Evolutionary conservation across 495 filamentous ascomycete species (phyloP).

Genomic region (Hyaloscypha finlandica): DNA sequence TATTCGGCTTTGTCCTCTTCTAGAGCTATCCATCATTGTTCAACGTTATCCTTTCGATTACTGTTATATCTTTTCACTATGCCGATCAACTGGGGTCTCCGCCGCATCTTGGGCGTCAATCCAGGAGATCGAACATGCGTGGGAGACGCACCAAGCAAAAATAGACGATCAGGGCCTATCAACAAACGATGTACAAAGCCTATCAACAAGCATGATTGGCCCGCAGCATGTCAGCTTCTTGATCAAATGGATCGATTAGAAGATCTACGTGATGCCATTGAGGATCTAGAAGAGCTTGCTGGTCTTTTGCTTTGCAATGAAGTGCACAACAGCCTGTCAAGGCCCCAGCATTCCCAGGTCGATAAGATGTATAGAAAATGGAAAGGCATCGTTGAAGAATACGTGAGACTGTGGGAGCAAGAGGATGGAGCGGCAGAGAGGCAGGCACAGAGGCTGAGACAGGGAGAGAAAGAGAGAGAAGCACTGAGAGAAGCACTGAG

Average conservation of each 20-base stretch:
- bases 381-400: background rate
- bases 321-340: background rate
- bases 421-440: background rate
- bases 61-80: background rate
- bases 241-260: slow-evolving; percentile 10
- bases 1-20: background rate
- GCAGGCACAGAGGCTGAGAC: background rate
- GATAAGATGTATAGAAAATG: background rate
- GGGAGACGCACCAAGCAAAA: background rate
- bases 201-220: background rate
- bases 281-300: slow-evolving; percentile 5
- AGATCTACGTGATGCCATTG: background rate
- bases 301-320: slow-evolving; percentile 12
- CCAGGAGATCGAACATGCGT: slow-evolving; percentile 10
- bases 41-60: background rate
- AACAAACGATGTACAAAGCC: background rate
- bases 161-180: background rate
- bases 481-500: background rate
- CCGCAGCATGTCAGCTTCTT: slow-evolving; percentile 3
- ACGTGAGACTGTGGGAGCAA: background rate
- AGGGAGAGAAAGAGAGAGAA: background rate
- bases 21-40: background rate
- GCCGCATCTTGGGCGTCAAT: slow-evolving; percentile 7
- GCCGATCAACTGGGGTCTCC: slow-evolving; percentile 6
- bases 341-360: slow-evolving; percentile 1